Percentiles rank a stretch among this genome's conserved stretches.
phyloP scores from a whole-genome alignment of 1,284 basidiomycete genomes.

The Papiliotrema laurentii region DNA sequence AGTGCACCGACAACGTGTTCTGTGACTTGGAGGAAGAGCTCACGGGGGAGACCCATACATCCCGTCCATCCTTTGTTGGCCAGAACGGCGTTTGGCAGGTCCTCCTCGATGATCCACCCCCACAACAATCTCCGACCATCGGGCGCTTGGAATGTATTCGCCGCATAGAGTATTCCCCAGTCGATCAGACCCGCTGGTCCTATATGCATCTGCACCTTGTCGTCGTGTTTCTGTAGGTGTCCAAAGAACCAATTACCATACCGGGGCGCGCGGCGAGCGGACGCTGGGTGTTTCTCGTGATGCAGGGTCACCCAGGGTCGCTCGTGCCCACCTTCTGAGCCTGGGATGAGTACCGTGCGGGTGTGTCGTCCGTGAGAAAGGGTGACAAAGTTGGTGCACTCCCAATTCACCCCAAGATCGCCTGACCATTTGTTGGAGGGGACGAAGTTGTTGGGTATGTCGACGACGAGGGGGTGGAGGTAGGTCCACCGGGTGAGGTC shows the following conservation, averaged over 20 bases:
- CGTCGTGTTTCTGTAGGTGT: not conserved
- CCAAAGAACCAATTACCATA: slow-evolving; percentile 5
- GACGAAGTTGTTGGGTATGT: not conserved
- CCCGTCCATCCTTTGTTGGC: slow-evolving; percentile 17
- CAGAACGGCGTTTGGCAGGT: slow-evolving; percentile 7
- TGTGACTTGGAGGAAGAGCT: slow-evolving; percentile 12
- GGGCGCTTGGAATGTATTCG: slow-evolving; percentile 7
- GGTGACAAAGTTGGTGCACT: slow-evolving; percentile 15
- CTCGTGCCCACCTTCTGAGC: slow-evolving; percentile 6
- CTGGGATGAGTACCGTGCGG: not conserved
- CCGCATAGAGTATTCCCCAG: slow-evolving; percentile 15
- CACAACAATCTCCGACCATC: slow-evolving; percentile 9
- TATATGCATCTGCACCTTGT: not conserved
- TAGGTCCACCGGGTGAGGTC: slow-evolving; percentile 17
- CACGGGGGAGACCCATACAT: slow-evolving; percentile 16
- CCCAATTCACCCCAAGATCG: slow-evolving; percentile 20
- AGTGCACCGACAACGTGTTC: slow-evolving; percentile 4
- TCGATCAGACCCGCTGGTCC: slow-evolving; percentile 13
- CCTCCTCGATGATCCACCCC: slow-evolving; percentile 22
- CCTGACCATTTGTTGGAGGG: slow-evolving; percentile 7
- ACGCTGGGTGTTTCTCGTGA: not conserved
- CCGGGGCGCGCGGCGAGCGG: not conserved
- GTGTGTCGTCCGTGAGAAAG: not conserved
- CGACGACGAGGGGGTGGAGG: slow-evolving; percentile 5
- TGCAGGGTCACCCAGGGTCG: not conserved